These are phyloP conservation scores for Cercophora sp. DNA, from an alignment of 495 filamentous ascomycete genomes.

Conservation along the genomic window DNA sequence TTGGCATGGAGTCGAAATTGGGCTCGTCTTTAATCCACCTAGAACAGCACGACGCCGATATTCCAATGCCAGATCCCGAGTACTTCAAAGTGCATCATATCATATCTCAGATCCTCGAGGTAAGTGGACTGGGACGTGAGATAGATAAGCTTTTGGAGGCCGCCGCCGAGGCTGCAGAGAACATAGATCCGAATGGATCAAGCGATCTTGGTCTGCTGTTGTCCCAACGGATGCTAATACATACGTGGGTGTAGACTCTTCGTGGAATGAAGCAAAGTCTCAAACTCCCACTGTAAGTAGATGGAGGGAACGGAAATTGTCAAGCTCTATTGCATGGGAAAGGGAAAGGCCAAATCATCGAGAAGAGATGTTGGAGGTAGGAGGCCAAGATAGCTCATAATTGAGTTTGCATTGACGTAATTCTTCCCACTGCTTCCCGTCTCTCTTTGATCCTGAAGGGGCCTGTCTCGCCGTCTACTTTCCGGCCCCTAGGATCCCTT, in stretches of 20 bases:
- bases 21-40: background rate
- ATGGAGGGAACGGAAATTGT: no score
- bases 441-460: constrained; percentile 1
- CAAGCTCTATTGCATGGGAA: no score
- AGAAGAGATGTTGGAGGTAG: no score
- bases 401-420: constrained; percentile 2
- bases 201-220: constrained; percentile 4
- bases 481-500: background rate
- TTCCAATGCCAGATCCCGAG: constrained; percentile 5
- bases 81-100: constrained; percentile 6
- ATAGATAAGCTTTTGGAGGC: constrained; percentile 5
- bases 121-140: constrained; percentile 1
- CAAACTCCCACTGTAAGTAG: background rate
- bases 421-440: constrained; percentile 6
- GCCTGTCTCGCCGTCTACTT: constrained; percentile 4
- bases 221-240: constrained; percentile 5
- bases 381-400: no score
- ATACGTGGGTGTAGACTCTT: constrained; percentile 5
- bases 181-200: constrained; percentile 1
- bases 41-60: background rate
- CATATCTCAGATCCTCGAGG: background rate
- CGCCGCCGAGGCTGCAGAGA: background rate
- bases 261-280: background rate
- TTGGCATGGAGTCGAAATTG: background rate
- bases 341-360: no score